These are phyloP conservation scores for Zymoseptoria ardabiliae DNA, from an alignment of 2,329 filamentous ascomycete genomes.

Conservation along the genomic window DNA sequence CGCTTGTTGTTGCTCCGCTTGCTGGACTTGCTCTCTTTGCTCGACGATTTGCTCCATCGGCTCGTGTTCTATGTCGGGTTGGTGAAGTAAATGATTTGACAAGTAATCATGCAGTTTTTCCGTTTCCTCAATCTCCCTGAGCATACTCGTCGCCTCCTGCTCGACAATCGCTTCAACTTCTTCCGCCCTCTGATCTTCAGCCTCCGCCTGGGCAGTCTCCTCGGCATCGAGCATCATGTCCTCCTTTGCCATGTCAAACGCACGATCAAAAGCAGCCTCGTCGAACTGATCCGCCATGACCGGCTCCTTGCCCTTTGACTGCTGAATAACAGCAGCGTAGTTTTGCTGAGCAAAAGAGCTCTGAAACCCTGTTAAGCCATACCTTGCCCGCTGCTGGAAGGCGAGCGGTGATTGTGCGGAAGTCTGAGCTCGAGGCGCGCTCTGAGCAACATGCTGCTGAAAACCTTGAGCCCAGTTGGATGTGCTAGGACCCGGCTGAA, in stretches of 20 bases:
- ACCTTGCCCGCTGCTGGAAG: conserved; percentile 27
- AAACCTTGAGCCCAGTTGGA: conserved; percentile 55
- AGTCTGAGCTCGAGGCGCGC: conserved; percentile 21
- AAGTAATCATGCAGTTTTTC: background rate
- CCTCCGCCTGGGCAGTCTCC: conserved; percentile 17
- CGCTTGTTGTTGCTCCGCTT: conserved; percentile 8
- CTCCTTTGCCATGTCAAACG: conserved; percentile 44
- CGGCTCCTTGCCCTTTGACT: conserved; percentile 27
- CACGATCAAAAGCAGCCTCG: conserved; percentile 49
- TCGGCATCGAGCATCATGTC: conserved; percentile 29
- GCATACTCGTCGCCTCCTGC: conserved; percentile 14
- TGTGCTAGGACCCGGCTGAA: conserved; percentile 27
- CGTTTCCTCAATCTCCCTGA: conserved; percentile 3
- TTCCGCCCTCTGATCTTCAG: conserved; percentile 6
- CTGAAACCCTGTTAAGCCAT: conserved; percentile 24
- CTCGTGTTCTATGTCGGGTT: conserved; percentile 12
- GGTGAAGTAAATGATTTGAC: conserved; percentile 13
- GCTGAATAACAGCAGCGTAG: conserved; percentile 6
- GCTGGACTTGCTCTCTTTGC: conserved; percentile 8
- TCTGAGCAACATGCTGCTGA: conserved; percentile 36
- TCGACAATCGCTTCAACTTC: conserved; percentile 14
- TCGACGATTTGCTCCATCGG: conserved; percentile 2
- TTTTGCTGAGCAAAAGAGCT: conserved; percentile 21
- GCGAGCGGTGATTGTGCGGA: conserved; percentile 24
- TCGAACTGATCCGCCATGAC: conserved; percentile 40